Evolutionary conservation across 2,329 filamentous ascomycete genomes (phyloP), one percentile per base, ranked within the genome.

Genomic region (Onygenales sp.): DNA sequence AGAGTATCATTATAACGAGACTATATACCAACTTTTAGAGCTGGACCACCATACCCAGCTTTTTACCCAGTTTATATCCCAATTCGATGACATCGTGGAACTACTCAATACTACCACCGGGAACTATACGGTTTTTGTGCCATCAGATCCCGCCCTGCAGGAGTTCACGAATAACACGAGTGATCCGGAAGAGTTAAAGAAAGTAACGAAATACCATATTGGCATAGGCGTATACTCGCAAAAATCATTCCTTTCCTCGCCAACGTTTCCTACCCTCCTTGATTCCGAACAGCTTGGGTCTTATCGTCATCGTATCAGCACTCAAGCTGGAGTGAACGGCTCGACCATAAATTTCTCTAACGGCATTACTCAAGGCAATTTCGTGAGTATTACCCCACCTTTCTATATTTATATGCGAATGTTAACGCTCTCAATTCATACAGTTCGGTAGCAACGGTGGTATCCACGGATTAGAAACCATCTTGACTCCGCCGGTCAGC

Each of bases 41-140:
- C 73, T 79, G 61, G 86, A 80, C 73, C 86, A 90, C 62, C 80
- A 88, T 70, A 91, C 87, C 1, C 86, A 81, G 48, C 86, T 85
- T 67, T 85, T 95, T 45, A 83, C 85, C 32, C 80, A 85, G 64
- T 74, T 90, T n/a, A 79, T 95, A 60, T 77, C 86, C 56, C 77
- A 89, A 56, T 84, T 87, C 65, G 77, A 83, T 1, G 82, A 88
- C 50, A 73, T 95, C 0, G 83, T 92, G 37, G 68, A 85, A 52
- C 67, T 83, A 2, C 79, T 96, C 32, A 93, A 94, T 70, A 80
- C 80, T 63, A 92, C 87, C 1, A 71, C 79, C 39, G 21, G 21
- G 21, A 91, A 92, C 68, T 82, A 85, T 63, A 95, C 91, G 0
- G 70, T 93, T 49, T 94, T 95, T 62, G 86, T 87, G 2, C 91